These are phyloP conservation scores for Metschnikowia lunata DNA, from an alignment of 805 yeast genomes.

Conservation along the genomic window DNA sequence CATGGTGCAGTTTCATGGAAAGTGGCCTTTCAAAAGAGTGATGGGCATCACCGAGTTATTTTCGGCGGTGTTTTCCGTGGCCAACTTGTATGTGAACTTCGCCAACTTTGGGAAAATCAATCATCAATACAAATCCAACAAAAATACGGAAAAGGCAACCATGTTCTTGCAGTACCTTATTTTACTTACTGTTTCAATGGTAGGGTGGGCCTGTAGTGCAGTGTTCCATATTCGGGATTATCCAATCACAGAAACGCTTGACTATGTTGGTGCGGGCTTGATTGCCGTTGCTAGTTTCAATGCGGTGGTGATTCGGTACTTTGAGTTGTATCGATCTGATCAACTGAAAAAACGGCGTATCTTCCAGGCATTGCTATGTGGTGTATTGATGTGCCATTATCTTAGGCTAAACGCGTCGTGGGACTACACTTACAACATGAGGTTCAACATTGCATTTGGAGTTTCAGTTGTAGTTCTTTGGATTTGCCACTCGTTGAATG, in stretches of 20 bases:
- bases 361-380: conserved; percentile 18
- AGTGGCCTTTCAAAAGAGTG: conserved; percentile 40
- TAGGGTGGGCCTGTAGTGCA: conserved; percentile 37
- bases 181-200: conserved; percentile 24
- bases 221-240: conserved; percentile 38
- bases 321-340: conserved; percentile 20
- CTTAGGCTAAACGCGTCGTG: conserved; percentile 26
- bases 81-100: conserved; percentile 34
- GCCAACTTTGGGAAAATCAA: conserved; percentile 24
- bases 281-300: conserved; percentile 35
- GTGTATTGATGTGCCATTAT: conserved; percentile 25
- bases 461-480: conserved; percentile 27
- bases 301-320: conserved; percentile 30
- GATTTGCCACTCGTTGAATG: conserved; percentile 28
- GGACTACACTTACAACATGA: conserved; percentile 38
- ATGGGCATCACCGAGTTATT: conserved; percentile 36
- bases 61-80: conserved; percentile 32
- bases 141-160: conserved; percentile 13
- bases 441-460: conserved; percentile 31
- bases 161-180: conserved; percentile 31
- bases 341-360: conserved; percentile 9
- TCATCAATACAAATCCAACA: conserved; percentile 22
- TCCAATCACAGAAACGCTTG: conserved; percentile 36
- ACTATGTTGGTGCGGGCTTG: conserved; percentile 40
- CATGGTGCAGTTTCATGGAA: conserved; percentile 40